These are phyloP conservation scores for Euryodendron excelsum DNA, from an alignment of 148 eudicot genomes.

Conservation along the genomic window DNA sequence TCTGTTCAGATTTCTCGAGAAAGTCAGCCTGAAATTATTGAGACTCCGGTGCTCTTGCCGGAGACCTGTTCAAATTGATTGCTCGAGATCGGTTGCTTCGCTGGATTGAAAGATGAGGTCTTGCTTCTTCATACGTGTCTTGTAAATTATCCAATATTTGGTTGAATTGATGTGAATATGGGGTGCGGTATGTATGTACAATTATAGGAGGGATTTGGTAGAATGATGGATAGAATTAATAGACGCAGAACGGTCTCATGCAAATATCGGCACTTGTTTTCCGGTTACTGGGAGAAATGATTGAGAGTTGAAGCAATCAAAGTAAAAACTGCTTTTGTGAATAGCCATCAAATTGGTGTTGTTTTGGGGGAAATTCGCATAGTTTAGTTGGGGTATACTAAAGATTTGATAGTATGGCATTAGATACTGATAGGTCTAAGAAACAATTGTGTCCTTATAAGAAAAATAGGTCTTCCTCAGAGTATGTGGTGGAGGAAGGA, in stretches of 20 bases:
- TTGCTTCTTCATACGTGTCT: not conserved
- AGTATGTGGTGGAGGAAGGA: conserved; percentile 14
- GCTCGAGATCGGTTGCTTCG: too few species aligned
- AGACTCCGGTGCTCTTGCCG: not conserved
- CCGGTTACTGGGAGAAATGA: conserved; percentile 15
- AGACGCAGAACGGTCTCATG: conserved; percentile 8
- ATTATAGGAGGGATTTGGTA: conserved; percentile 5
- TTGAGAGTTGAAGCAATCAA: not conserved
- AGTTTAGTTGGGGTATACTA: not conserved
- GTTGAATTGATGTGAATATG: not conserved
- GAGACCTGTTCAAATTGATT: too few species aligned
- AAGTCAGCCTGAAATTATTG: not conserved
- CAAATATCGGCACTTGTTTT: conserved; percentile 16
- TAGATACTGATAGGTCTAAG: conserved; percentile 20
- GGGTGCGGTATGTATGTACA: not conserved
- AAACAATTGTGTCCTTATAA: not conserved
- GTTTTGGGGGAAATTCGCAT: conserved; percentile 1
- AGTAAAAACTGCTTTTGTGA: too few species aligned
- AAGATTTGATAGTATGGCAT: conserved; percentile 17
- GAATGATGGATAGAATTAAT: conserved; percentile 16
- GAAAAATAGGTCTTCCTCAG: not conserved
- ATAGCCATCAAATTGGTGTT: not conserved
- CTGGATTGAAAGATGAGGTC: not conserved
- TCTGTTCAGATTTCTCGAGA: not conserved
- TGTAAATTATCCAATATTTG: not conserved